Percentiles rank a stretch among this genome's conserved stretches.
These are phyloP conservation scores for Dryas alaskensis DNA, from an alignment of 306 rosid species.

Conservation along the genomic window DNA sequence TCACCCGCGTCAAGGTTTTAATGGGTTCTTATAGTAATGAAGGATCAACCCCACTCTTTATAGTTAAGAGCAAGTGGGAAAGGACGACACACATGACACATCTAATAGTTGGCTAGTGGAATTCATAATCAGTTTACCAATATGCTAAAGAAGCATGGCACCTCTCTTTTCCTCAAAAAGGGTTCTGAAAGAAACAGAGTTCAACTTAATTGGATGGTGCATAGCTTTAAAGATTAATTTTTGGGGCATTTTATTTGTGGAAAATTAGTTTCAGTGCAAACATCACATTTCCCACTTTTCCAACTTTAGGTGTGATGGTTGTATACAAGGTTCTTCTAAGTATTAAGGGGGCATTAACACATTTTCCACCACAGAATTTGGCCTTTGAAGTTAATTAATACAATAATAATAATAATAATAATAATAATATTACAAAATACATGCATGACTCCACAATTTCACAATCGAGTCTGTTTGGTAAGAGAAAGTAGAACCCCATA, in stretches of 20 bases:
- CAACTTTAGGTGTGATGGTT: too few species aligned
- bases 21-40: not conserved
- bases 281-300: too few species aligned
- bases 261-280: not conserved
- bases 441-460: too few species aligned
- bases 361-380: too few species aligned
- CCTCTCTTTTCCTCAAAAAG: not conserved
- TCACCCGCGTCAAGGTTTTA: not conserved
- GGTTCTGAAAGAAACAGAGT: not conserved
- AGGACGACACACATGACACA: not conserved
- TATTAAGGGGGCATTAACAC: too few species aligned
- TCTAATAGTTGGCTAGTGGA: not conserved
- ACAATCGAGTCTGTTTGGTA: too few species aligned
- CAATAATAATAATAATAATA: too few species aligned
- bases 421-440: too few species aligned
- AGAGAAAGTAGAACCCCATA: too few species aligned
- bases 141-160: not conserved
- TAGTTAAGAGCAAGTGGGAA: not conserved
- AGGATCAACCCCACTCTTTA: not conserved
- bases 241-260: not conserved
- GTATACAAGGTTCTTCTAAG: too few species aligned
- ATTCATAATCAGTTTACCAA: not conserved
- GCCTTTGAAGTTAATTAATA: too few species aligned
- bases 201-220: not conserved
- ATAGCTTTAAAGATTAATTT: not conserved